A percentile compares a stretch with the other conserved stretches of the same genome.
Conservation (phyloP, 805 yeast genomes). For the Brettanomyces nanus region DNA sequence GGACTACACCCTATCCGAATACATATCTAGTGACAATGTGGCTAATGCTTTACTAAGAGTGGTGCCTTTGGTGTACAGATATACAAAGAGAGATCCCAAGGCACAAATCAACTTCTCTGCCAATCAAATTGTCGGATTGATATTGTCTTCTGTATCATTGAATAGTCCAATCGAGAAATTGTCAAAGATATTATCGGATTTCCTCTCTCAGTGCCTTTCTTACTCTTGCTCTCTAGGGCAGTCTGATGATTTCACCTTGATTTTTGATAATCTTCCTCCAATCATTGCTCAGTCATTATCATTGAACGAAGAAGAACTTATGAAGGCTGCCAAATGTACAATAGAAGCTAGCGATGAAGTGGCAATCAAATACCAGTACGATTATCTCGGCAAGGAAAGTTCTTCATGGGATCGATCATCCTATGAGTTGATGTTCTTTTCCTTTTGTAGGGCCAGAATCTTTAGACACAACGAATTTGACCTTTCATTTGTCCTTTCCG, state of each 20-base stretch:
- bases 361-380: background rate
- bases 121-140: background rate
- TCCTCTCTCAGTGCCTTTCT: background rate
- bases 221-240: background rate
- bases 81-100: too few relatives aligned
- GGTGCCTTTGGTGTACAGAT: background rate
- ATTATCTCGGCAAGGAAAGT: too few relatives aligned
- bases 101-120: background rate
- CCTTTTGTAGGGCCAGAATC: slow-evolving; percentile 1
- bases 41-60: background rate
- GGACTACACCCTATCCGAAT: background rate
- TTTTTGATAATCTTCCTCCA: background rate
- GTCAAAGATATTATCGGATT: background rate
- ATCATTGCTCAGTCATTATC: background rate
- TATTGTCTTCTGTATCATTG: background rate
- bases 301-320: background rate
- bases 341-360: background rate
- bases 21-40: too few relatives aligned
- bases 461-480: background rate
- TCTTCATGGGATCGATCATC: background rate
- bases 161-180: background rate
- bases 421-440: slow-evolving; percentile 1
- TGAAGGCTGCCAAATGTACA: background rate
- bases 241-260: background rate
- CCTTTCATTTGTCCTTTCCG: too few relatives aligned